Evolutionary conservation across 495 filamentous ascomycete species (phyloP).

Genomic region (Aspergillus taichungensis): DNA sequence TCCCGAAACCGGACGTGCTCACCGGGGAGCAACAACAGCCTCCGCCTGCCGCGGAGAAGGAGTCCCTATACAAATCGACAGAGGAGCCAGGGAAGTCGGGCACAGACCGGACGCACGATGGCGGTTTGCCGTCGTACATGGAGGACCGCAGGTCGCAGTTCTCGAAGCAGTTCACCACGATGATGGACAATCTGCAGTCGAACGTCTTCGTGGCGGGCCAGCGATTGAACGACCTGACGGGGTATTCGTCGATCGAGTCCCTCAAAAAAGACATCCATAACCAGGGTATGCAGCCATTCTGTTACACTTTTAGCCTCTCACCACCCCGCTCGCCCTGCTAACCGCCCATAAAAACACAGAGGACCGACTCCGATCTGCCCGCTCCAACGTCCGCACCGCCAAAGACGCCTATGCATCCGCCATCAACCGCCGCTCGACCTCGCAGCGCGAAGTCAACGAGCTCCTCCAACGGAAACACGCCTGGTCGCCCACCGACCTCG

Average conservation of each 20-base stretch:
- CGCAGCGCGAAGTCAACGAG: constrained; percentile 91
- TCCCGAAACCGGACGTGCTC: constrained; percentile 10
- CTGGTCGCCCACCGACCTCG: constrained; percentile 80
- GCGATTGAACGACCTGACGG: constrained; percentile 84
- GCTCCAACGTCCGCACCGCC: constrained; percentile 55
- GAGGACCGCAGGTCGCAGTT: constrained; percentile 64
- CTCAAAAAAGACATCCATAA: constrained; percentile 66
- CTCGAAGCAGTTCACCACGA: constrained; percentile 59
- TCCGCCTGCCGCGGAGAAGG: constrained; percentile 8
- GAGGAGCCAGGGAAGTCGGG: constrained; percentile 1
- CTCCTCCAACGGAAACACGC: constrained; percentile 88
- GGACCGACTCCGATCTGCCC: constrained; percentile 49
- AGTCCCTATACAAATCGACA: neutral
- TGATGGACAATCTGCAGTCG: constrained; percentile 86
- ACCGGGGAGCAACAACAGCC: constrained; percentile 14
- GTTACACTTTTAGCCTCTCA: neutral
- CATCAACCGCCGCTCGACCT: constrained; percentile 67
- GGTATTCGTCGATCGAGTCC: constrained; percentile 86
- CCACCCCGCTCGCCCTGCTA: neutral
- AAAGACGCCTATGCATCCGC: constrained; percentile 69
- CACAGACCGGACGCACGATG: constrained; percentile 3
- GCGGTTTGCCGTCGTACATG: constrained; percentile 63
- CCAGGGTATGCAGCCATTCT: constrained; percentile 42
- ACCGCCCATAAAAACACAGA: constrained; percentile 37
- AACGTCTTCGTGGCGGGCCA: constrained; percentile 78